phyloP scores from a whole-genome alignment of 805 yeast genomes.

The Candida koratica region DNA sequence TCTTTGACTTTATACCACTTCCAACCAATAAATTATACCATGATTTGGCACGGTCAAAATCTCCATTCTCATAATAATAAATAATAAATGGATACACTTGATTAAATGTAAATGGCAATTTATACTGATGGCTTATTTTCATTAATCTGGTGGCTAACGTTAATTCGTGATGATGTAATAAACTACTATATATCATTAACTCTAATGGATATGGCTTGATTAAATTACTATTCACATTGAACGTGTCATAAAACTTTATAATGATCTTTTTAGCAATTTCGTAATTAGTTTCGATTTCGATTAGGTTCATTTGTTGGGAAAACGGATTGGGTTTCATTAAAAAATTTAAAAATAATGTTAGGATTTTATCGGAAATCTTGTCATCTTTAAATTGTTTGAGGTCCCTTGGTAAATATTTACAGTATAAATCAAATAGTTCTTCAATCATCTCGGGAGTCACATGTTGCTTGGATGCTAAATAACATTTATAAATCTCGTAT shows the following conservation, averaged over 20 bases:
- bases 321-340: conserved; percentile 22
- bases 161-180: conserved; percentile 31
- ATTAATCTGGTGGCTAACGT: conserved; percentile 30
- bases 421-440: conserved; percentile 22
- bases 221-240: conserved; percentile 12
- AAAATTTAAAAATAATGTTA: conserved; percentile 22
- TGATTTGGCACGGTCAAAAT: conserved; percentile 27
- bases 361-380: conserved; percentile 8
- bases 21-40: conserved; percentile 36
- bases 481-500: conserved; percentile 21
- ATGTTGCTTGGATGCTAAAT: conserved; percentile 15
- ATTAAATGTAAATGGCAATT: conserved; percentile 35
- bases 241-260: conserved; percentile 20
- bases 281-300: conserved; percentile 14
- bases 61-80: conserved; percentile 31
- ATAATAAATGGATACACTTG: conserved; percentile 38
- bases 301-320: conserved; percentile 17
- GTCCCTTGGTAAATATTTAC: background rate
- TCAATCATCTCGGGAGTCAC: conserved; percentile 15
- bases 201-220: conserved; percentile 26
- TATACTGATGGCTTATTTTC: conserved; percentile 21
- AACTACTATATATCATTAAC: conserved; percentile 27
- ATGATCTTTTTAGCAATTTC: conserved; percentile 27
- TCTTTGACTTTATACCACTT: conserved; percentile 29
- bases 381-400: background rate